These are phyloP conservation scores for Colletotrichum endophyticum DNA, from an alignment of 2,329 filamentous ascomycete genomes.

Conservation along the genomic window DNA sequence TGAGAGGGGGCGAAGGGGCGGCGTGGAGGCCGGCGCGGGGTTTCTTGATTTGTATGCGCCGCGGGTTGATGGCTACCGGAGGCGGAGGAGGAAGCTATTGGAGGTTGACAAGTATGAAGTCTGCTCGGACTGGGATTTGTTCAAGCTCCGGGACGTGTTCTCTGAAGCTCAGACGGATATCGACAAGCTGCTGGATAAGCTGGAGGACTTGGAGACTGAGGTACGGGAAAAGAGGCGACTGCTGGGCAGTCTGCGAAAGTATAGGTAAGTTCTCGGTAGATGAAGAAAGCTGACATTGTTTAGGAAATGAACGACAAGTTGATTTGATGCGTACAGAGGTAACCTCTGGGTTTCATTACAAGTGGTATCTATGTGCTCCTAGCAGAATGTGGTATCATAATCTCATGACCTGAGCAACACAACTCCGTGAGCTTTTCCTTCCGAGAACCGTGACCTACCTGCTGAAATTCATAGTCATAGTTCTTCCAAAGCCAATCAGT, in stretches of 20 bases:
- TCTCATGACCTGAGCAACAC: not conserved
- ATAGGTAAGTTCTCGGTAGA: not conserved
- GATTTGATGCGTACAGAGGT: not conserved
- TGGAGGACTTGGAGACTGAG: not conserved
- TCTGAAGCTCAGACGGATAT: not conserved
- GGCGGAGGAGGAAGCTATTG: constrained; percentile 64
- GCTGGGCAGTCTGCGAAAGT: not conserved
- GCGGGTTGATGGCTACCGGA: constrained; percentile 73
- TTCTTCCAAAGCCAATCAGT: not conserved
- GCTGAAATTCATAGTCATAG: not conserved
- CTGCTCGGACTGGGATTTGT: not conserved
- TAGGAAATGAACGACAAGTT: not conserved
- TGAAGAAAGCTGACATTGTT: not conserved
- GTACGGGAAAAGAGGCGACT: not conserved
- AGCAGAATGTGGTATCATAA: constrained; percentile 19
- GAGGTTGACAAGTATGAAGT: not conserved
- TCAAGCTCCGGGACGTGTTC: not conserved
- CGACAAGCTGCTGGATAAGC: not conserved
- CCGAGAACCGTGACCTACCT: not conserved
- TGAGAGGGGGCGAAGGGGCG: not conserved
- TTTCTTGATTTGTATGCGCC: constrained; percentile 30
- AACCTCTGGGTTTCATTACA: not conserved
- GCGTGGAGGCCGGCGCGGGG: not conserved
- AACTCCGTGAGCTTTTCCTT: constrained; percentile 9
- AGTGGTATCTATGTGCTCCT: constrained; percentile 9